Percentiles rank a stretch among this genome's conserved stretches.
Conservation (phyloP, 768 basidiomycete genomes). For the Hortiboletus campestris region DNA sequence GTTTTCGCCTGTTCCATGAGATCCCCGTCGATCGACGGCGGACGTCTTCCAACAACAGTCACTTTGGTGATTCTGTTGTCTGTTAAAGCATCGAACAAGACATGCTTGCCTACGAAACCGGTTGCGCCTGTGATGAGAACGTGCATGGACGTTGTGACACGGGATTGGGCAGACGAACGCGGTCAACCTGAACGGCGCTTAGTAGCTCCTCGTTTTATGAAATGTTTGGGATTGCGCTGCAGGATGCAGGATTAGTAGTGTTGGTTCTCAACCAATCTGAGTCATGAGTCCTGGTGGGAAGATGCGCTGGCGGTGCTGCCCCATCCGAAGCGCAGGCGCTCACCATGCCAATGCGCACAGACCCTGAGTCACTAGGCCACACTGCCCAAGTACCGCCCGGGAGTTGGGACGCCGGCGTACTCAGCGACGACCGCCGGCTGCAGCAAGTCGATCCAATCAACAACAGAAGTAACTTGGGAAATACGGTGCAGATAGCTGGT, state of each 20-base stretch:
- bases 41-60: constrained; percentile 22
- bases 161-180: neutral
- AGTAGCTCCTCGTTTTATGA: neutral
- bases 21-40: constrained; percentile 23
- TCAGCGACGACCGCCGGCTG: too few species aligned
- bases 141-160: constrained; percentile 16
- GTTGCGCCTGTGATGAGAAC: constrained; percentile 27
- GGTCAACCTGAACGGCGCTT: neutral
- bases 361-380: too few species aligned
- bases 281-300: neutral
- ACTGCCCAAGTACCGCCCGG: too few species aligned
- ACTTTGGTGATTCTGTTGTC: constrained; percentile 26
- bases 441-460: too few species aligned
- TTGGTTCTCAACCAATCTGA: neutral
- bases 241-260: neutral
- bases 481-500: too few species aligned
- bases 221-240: too few species aligned
- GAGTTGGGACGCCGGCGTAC: too few species aligned
- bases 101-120: constrained; percentile 24
- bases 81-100: constrained; percentile 13
- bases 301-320: neutral
- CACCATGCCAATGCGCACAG: too few species aligned
- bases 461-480: too few species aligned
- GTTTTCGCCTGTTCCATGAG: constrained; percentile 11
- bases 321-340: too few species aligned